phyloP scores from a whole-genome alignment of 139 green algal species.

The Closterium sp. region DNA sequence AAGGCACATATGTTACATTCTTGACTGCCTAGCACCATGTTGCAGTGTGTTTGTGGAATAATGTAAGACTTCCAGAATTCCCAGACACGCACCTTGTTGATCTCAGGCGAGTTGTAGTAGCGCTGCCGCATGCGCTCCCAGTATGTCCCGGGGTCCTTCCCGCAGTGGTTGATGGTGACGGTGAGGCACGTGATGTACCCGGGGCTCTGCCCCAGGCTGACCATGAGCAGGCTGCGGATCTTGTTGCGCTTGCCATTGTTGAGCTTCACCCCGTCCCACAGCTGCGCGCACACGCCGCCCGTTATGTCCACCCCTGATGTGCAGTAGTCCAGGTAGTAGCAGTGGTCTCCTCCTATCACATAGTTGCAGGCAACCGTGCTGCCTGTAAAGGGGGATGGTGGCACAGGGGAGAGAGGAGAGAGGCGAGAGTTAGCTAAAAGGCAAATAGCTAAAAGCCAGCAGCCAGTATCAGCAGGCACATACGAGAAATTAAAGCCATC shows the following conservation, averaged over 20 bases:
- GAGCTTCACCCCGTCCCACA: not conserved
- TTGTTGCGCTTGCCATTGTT: conserved; percentile 10
- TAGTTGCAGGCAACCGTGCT: not conserved
- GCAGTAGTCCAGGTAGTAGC: conserved; percentile 1
- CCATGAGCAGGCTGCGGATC: not conserved
- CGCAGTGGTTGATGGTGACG: conserved; percentile 14
- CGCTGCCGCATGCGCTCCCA: conserved; percentile 6
- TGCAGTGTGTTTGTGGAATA: too few species aligned
- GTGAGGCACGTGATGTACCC: not conserved
- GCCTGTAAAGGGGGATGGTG: not conserved
- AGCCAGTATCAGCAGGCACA: too few species aligned
- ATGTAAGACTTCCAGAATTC: too few species aligned
- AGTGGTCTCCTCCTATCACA: conserved; percentile 8
- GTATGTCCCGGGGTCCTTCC: conserved; percentile 22
- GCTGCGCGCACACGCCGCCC: not conserved
- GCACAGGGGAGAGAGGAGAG: not conserved
- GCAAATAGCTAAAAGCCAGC: too few species aligned
- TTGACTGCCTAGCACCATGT: too few species aligned
- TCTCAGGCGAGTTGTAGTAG: not conserved
- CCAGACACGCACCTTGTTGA: conserved; percentile 18
- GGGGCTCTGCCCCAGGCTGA: not conserved
- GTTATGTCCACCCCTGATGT: not conserved
- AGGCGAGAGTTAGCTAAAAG: too few species aligned
- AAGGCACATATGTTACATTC: too few species aligned
- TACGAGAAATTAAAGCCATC: too few species aligned